A percentile compares a stretch with the other conserved stretches of the same genome.
These are phyloP conservation scores for Carex myosuroides DNA, from an alignment of 176 grass and related monocot genomes.

Conservation along the genomic window DNA sequence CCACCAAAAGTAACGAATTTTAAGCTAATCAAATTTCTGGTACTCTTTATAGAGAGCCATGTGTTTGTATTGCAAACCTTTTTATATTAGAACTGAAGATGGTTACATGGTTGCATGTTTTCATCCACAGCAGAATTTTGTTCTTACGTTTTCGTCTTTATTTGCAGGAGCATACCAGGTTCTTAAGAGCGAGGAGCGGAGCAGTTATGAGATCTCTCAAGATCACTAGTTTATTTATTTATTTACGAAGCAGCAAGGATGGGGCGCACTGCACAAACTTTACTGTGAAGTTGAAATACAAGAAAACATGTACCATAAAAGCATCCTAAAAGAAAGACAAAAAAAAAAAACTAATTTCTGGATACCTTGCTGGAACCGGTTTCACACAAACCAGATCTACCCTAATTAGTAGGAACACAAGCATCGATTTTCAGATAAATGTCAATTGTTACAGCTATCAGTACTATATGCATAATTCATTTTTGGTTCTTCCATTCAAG, in stretches of 20 bases:
- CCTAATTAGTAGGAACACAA: too few relatives aligned
- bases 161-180: conserved; percentile 5
- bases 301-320: too few relatives aligned
- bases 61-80: neutral
- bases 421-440: too few relatives aligned
- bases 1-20: neutral
- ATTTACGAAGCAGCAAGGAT: neutral
- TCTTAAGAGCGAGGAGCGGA: neutral
- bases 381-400: too few relatives aligned
- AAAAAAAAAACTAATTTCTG: too few relatives aligned
- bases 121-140: neutral
- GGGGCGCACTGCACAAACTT: too few relatives aligned
- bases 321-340: too few relatives aligned
- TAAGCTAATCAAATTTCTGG: neutral
- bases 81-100: neutral
- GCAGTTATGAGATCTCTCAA: conserved; percentile 5
- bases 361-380: too few relatives aligned
- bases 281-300: too few relatives aligned
- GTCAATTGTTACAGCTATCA: too few relatives aligned
- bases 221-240: neutral
- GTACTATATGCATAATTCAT: too few relatives aligned
- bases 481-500: too few relatives aligned
- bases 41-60: neutral
- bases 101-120: neutral
- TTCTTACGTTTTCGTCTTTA: neutral